A percentile compares a stretch with the other conserved stretches of the same genome.
Evolutionary conservation across 2,329 filamentous ascomycete species (phyloP).

Genomic region (Penicillium sclerotigenum): DNA sequence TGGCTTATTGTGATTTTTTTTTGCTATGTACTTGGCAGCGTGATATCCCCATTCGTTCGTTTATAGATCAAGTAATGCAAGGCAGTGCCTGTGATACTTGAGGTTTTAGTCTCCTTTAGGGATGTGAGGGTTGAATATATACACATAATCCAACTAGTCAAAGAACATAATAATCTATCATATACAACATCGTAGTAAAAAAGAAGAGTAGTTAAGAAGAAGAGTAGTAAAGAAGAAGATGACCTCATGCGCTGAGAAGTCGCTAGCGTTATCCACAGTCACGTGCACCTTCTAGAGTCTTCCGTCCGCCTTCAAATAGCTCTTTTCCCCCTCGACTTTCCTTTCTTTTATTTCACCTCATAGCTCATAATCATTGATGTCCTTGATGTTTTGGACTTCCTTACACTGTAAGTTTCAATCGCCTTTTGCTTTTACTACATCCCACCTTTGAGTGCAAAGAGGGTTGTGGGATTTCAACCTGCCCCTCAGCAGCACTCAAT

Average conservation of each 20-base stretch:
- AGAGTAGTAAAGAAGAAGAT: not conserved
- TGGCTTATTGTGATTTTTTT: conserved; percentile 6
- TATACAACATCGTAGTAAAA: no score
- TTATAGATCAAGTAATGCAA: conserved; percentile 16
- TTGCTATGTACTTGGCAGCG: conserved; percentile 10
- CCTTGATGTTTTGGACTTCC: conserved; percentile 8
- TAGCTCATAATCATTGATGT: conserved; percentile 7
- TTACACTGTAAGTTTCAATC: conserved; percentile 19
- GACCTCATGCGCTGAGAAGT: not conserved
- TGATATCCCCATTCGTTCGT: conserved; percentile 26
- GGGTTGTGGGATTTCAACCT: conserved; percentile 3
- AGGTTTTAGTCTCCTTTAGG: conserved; percentile 2
- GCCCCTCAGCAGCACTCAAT: conserved; percentile 4
- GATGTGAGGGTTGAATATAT: not conserved
- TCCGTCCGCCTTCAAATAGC: conserved; percentile 32
- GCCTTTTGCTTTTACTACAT: not conserved
- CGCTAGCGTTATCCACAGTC: conserved; percentile 11
- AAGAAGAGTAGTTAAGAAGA: not conserved
- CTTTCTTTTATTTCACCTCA: conserved; percentile 14
- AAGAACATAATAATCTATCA: no score
- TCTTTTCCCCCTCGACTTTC: conserved; percentile 16
- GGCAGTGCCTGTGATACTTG: conserved; percentile 2
- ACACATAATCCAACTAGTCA: not conserved
- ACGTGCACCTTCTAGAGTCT: conserved; percentile 40
- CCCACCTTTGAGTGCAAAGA: not conserved